Base-by-base conservation (phyloP, 257 asterid species). In the Lycium barbarum region DNA sequence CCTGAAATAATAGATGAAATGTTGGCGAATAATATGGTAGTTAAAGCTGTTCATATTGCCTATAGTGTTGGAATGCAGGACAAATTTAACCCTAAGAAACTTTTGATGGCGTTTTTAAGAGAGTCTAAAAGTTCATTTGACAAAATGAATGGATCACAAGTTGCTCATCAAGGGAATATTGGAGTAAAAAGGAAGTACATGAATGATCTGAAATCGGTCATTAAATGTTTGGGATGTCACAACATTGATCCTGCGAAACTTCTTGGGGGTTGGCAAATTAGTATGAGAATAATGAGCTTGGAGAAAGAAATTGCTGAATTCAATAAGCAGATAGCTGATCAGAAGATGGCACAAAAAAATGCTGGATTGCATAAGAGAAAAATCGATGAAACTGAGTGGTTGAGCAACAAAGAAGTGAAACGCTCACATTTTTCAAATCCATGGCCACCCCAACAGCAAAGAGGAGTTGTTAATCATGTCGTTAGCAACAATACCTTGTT, bases 181-280 rank as follows among this genome's bases (percentile, higher is more conserved):
- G 94, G 92, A 76, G 92, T 90, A 76, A 96, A 93, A 73, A 92
- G 85, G 93, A 93, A 87, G 83, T 92, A 90, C 38, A 81, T 93
- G 84, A 87, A 87, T 79, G 86, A 86, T 59, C 85, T 93, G 71
- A 91, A 57, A 88, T 90, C 97, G n/a, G 83, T 94, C 55, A 74
- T 86, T 80, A 83, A 86, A 86, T 92, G 97, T 87, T 84, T 93
- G 88, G 93, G 87, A 84, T 84, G 91, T 86, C 95, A 96, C 87
- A 88, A 89, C 3, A 85, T 94, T 80, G 95, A 96, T 85, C 87
- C 90, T 10, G 70, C 91, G 13, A 85, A 90, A 85, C 85, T 93
- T 78, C 90, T 96, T 79, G 33, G 33, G 33, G 97, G 93, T 36
- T 96, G 98, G 97, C 94, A 96, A 89, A 84, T 96, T 83, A 86